Conservation (phyloP, 2,329 filamentous ascomycete species). For the Aureobasidium subglaciale region DNA sequence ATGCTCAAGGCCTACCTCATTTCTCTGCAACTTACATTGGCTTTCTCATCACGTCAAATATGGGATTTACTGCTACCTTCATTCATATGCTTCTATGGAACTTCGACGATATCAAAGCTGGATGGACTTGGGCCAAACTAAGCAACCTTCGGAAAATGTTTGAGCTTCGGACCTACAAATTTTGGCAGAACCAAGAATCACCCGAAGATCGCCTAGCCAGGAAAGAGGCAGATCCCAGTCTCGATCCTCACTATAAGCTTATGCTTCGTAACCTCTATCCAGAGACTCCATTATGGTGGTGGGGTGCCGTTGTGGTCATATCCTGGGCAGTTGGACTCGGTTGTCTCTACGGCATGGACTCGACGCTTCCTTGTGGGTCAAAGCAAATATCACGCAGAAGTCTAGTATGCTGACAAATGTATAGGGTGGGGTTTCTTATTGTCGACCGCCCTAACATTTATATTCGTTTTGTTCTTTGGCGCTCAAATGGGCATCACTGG, state of each 20-base stretch:
- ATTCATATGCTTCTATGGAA: conserved; percentile 34
- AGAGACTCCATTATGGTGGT: conserved; percentile 29
- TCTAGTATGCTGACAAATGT: neutral
- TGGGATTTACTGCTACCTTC: conserved; percentile 42
- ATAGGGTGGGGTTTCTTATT: conserved; percentile 27
- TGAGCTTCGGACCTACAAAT: conserved; percentile 20
- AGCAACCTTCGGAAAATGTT: conserved; percentile 21
- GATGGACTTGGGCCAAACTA: conserved; percentile 27
- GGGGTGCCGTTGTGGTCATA: conserved; percentile 20
- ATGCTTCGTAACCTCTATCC: conserved; percentile 26
- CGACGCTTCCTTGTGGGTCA: conserved; percentile 24
- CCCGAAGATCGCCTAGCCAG: conserved; percentile 20
- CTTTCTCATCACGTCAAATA: conserved; percentile 39
- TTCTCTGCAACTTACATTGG: conserved; percentile 30
- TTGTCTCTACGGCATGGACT: conserved; percentile 24
- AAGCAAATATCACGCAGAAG: neutral
- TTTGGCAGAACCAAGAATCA: conserved; percentile 24
- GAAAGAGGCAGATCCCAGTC: conserved; percentile 21
- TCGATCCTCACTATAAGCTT: conserved; percentile 29
- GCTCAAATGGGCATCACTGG: conserved; percentile 27
- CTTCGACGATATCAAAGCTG: conserved; percentile 32
- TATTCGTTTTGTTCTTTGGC: conserved; percentile 25
- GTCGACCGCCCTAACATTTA: conserved; percentile 19
- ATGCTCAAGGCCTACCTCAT: conserved; percentile 35
- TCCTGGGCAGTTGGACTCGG: conserved; percentile 23